Percentiles rank a stretch among this genome's conserved stretches.
Conservation (phyloP, 345 rosid genomes). For the Garcia nutans region DNA sequence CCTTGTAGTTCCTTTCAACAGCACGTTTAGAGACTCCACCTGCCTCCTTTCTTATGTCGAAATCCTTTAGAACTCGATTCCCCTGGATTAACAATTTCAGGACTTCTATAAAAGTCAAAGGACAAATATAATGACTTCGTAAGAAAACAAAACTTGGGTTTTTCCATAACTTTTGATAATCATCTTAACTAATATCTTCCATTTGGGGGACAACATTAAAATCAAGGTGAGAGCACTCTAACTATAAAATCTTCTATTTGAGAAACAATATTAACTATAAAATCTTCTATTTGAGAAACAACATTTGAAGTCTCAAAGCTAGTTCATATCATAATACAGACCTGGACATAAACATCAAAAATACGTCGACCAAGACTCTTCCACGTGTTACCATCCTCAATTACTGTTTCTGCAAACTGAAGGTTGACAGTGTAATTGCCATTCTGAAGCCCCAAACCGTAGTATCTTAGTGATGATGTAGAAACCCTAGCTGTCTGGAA, state of each 20-base stretch:
- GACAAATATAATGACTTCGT: neutral
- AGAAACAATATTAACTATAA: too few species aligned
- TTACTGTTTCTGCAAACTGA: slow-evolving; percentile 44
- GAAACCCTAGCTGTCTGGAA: slow-evolving; percentile 64
- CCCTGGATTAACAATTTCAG: slow-evolving; percentile 21
- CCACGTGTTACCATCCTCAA: slow-evolving; percentile 32
- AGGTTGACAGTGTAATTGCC: slow-evolving; percentile 62
- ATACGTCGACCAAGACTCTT: slow-evolving; percentile 46
- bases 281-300: too few species aligned
- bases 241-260: too few species aligned
- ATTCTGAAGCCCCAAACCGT: slow-evolving; percentile 79
- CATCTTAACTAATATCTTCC: too few species aligned
- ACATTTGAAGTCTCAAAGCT: too few species aligned
- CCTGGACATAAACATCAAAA: slow-evolving; percentile 59
- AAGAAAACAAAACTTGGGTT: neutral
- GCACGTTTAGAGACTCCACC: slow-evolving; percentile 30
- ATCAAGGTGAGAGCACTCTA: too few species aligned
- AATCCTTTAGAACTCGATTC: slow-evolving; percentile 30
- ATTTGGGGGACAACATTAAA: too few species aligned
- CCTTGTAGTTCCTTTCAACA: slow-evolving; percentile 12
- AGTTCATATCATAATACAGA: slow-evolving; percentile 7
- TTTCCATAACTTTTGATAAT: too few species aligned
- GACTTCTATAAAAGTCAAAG: neutral
- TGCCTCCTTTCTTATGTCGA: slow-evolving; percentile 33
- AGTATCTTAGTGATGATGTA: slow-evolving; percentile 71